phyloP scores from a whole-genome alignment of 2,329 filamentous ascomycete species.

The Diaporthe vaccinii region DNA sequence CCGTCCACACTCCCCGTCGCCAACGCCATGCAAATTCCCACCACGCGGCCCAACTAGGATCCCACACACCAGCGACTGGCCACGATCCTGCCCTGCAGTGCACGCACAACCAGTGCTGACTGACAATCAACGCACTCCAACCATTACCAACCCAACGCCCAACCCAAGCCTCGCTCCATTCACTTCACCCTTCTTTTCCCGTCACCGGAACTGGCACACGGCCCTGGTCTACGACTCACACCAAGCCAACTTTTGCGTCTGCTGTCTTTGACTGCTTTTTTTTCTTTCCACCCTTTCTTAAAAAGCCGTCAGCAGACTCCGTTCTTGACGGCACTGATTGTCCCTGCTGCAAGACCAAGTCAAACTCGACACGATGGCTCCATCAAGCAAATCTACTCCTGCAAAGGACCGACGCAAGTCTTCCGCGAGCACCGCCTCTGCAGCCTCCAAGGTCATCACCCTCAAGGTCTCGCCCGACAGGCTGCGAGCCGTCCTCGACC shows the following conservation, averaged over 20 bases:
- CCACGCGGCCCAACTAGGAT: slow-evolving; percentile 26
- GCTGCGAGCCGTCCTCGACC: slow-evolving; percentile 65
- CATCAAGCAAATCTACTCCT: slow-evolving; percentile 52
- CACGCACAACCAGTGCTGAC: slow-evolving; percentile 32
- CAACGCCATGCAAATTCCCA: slow-evolving; percentile 38
- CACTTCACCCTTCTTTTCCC: slow-evolving; percentile 21
- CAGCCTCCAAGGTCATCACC: slow-evolving; percentile 57
- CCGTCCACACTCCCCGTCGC: slow-evolving; percentile 42
- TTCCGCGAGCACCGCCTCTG: slow-evolving; percentile 46
- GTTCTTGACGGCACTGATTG: slow-evolving; percentile 6
- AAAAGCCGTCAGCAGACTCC: not conserved
- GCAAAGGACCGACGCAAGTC: slow-evolving; percentile 61
- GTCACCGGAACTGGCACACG: slow-evolving; percentile 23
- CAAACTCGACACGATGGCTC: slow-evolving; percentile 50
- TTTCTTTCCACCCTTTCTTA: not conserved
- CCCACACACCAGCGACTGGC: slow-evolving; percentile 14
- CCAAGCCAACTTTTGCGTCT: slow-evolving; percentile 17
- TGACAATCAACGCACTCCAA: slow-evolving; percentile 16
- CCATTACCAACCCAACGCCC: slow-evolving; percentile 14
- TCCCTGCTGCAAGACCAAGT: slow-evolving; percentile 27
- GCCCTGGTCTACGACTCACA: slow-evolving; percentile 2
- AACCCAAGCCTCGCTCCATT: slow-evolving; percentile 10
- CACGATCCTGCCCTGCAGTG: slow-evolving; percentile 33
- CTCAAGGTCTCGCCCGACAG: slow-evolving; percentile 65
- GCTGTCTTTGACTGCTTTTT: slow-evolving; percentile 5